Evolutionary conservation across 345 rosid species (phyloP), one percentile per base, ranked within the genome.

Genomic region (Populus nigra): DNA sequence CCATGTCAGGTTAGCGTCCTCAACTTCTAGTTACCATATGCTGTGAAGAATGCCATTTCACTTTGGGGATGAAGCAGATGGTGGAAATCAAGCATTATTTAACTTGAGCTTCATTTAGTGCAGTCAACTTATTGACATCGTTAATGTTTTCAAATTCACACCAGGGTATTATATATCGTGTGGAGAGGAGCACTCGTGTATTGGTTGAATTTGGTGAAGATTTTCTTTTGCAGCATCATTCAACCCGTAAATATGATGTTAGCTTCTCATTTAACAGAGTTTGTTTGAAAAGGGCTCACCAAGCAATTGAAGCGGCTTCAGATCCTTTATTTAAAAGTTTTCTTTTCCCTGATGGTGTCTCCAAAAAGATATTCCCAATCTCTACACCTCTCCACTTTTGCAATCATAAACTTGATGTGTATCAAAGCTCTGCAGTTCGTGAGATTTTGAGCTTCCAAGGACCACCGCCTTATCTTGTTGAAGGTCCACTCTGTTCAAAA

Each of bases 231-330:
- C 87, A 82, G 76, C 84, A 85, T 69, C 38, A 1, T 41, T 16
- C 84, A n/a, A 73, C 73, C 25, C 7, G 23, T 65, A 84, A 53
- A 70, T 85, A 87, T 41, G 80, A 86, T 57, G 74, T 86, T 68
- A 78, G 83, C 77, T 84, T 84, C 86, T 86, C 89, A 38, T 84
- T 83, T 77, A 87, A 83, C 76, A 80, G 87, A 81, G 86, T 81
- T 22, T 84, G 81, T 76, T 71, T 82, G 29, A 84, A 84, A 63
- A 78, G 87, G 71, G 84, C 83, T 68, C 86, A 83, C 71, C 83
- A 85, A 73, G 90, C 88, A 29, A 65, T 84, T n/a, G 74, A 82
- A 78, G 85, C 85, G 12, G 82, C 75, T 9, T 66, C 86, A 0
- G 71, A 66, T 76, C 76, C 82, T 76, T 65, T 50, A 25, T 69